Conservation (phyloP, 1,284 basidiomycete species). For the Cutaneotrichosporon sp. region DNA sequence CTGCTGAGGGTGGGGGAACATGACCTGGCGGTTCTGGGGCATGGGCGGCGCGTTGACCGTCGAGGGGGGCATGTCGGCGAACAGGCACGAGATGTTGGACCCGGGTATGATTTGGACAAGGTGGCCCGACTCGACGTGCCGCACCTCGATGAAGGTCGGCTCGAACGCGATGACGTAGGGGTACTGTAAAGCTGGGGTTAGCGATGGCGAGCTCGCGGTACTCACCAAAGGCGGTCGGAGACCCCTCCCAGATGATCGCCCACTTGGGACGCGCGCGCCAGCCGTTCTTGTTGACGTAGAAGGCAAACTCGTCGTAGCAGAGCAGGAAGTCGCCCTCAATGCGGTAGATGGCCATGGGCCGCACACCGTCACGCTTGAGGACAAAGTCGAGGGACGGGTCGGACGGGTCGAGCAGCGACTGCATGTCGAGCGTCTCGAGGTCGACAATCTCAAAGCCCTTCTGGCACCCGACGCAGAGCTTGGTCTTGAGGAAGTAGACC, state of each 20-base stretch:
- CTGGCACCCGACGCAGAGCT: constrained; percentile 94
- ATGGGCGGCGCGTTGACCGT: constrained; percentile 45
- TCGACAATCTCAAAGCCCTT: constrained; percentile 99
- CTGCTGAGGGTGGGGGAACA: constrained; percentile 29
- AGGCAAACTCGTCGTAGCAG: constrained; percentile 99
- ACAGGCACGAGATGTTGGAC: constrained; percentile 81
- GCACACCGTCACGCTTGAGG: constrained; percentile 79
- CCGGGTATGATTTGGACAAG: constrained; percentile 96
- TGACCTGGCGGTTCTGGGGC: constrained; percentile 36
- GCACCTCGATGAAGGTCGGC: constrained; percentile 93
- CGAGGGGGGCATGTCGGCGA: constrained; percentile 90
- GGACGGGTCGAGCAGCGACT: constrained; percentile 90
- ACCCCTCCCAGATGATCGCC: constrained; percentile 96
- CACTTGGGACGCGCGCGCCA: constrained; percentile 87
- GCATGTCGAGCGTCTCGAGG: constrained; percentile 94
- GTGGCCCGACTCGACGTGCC: constrained; percentile 89
- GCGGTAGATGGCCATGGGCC: constrained; percentile 95
- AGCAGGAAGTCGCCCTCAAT: constrained; percentile 96
- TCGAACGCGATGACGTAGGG: constrained; percentile 98
- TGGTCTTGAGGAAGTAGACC: constrained; percentile 96
- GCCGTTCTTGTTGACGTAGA: constrained; percentile 97
- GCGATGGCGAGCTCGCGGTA: constrained; percentile 8
- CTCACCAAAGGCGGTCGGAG: constrained; percentile 89
- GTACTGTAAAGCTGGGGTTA: constrained; percentile 77
- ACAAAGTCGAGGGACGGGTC: constrained; percentile 94